Evolutionary conservation across 2,329 filamentous ascomycete species (phyloP), one percentile per base, ranked within the genome.

Genomic region (Pseudogymnoascus sp.): DNA sequence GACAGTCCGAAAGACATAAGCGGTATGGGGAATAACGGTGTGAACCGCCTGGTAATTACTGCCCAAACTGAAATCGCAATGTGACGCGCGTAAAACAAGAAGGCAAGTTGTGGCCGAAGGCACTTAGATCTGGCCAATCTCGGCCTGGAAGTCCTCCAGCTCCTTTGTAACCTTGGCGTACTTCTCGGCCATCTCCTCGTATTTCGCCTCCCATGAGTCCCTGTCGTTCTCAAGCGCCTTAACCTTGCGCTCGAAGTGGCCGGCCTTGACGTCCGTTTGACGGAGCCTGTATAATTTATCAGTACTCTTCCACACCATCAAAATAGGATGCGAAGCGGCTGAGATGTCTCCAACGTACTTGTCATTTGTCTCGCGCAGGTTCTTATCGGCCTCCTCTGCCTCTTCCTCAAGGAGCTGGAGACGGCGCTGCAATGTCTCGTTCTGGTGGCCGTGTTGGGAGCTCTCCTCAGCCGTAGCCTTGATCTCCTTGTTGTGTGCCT

Each of bases 181-280:
- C 80, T 97, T 96, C 85, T 92, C 89, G 70, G 87, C 77, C 88
- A 96, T 95, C 76, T 97, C 93, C 79, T 97, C 94, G 80, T 95
- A 97, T 82, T 99, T 97, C 77, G 82, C 75, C 82, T 97, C 94
- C 92, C 92, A 97, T 77, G 92, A 86, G 77, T 97, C 91, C 71
- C 90, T 89, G 75, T 92, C 85, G 73, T 85, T 81, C 80, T 99
- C 94, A 73, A 97, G 87, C 71, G 94, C 93, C 78, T 97, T 91
- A 70, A 97, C 94, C 83, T 97, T 97, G 79, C 94, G 94, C 82
- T 99, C 94, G 78, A 93, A 97, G 81, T 99, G 93, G 71, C 93
- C 94, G 72, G 93, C 92, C 84, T 97, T 97, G 79, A 97, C 91
- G 76, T 99, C 94, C 79, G 94, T 97, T 81, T 96, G 92, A 76